Percentiles rank a stretch among this genome's conserved stretches.
These are phyloP conservation scores for Kwoniella bestiolae DNA, from an alignment of 768 basidiomycete genomes.

Conservation along the genomic window DNA sequence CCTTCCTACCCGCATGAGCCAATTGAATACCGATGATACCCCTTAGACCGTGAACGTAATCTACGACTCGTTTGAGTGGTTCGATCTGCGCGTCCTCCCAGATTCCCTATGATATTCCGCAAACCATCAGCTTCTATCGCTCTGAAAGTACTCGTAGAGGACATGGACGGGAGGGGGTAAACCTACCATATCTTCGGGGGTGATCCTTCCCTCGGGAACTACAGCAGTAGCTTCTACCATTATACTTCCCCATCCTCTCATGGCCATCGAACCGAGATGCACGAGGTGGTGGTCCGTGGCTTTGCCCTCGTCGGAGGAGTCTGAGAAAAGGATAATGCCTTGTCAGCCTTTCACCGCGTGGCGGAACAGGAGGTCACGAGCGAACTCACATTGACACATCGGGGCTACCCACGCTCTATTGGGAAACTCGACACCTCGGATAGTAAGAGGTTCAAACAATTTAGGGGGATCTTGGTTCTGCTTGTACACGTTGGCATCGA, in stretches of 20 bases:
- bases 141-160: too few species aligned
- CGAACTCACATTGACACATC: slow-evolving; percentile 72
- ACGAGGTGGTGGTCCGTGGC: slow-evolving; percentile 83
- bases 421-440: slow-evolving; percentile 69
- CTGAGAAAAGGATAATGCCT: slow-evolving; percentile 22
- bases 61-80: slow-evolving; percentile 70
- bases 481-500: slow-evolving; percentile 56
- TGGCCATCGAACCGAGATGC: slow-evolving; percentile 72
- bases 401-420: slow-evolving; percentile 77
- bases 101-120: slow-evolving; percentile 61
- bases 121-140: slow-evolving; percentile 3
- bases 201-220: slow-evolving; percentile 70
- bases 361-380: neutral
- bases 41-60: slow-evolving; percentile 73
- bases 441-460: slow-evolving; percentile 70
- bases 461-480: slow-evolving; percentile 64
- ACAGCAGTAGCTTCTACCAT: slow-evolving; percentile 76
- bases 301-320: slow-evolving; percentile 73
- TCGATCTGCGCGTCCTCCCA: slow-evolving; percentile 79
- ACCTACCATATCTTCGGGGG: slow-evolving; percentile 68
- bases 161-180: neutral
- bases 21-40: slow-evolving; percentile 78
- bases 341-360: neutral
- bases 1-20: slow-evolving; percentile 80
- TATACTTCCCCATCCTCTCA: slow-evolving; percentile 72